Base-by-base conservation (phyloP, 2,329 filamentous ascomycete genomes). In the Verticillium isaacii region DNA sequence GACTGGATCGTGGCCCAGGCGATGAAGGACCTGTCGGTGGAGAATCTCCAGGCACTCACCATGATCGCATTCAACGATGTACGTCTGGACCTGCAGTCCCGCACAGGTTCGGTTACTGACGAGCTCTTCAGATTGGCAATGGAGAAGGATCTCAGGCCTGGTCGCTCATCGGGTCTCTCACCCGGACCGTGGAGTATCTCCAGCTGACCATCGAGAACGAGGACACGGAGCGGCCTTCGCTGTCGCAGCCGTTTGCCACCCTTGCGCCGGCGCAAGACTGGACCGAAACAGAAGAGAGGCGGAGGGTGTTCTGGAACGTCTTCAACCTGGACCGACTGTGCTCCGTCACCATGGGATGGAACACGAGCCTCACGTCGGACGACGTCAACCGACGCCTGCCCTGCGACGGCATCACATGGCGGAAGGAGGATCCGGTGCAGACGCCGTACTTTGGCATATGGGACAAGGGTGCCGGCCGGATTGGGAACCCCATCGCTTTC, bases 391-490 rank as follows among this genome's bases (percentile, higher is more conserved):
- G 70, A 32, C 63, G 72, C 2, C 61, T 74, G 0, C 72, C 72
- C 9, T 72, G 71, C 56, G 76, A 79, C 57, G 76, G 77, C 0
- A 70, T 69, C 3, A 65, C 72, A 23, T 79, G 77, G 77, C 66
- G 70, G 15, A 73, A 73, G 17, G 71, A 74, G 39, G 68, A 75
- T 39, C 64, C 71, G 1, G 73, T 77, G 0, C 66, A 63, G 2
- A 77, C 77, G 0, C 76, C 77, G 0, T 79, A 72, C 59, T 77
- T 78, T 19, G 74, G 75, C 15, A 78, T 79, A 34, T 76, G 74
- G 71, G 76, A 79, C 58, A 71, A 71, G 37, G 71, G 73, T 1
- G 69, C 70, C 0, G 73, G 67, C 0, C 68, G 68, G 2, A 72
- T 75, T 6, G 74, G 73, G 1, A 74, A 73, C 8, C 68, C 69